Evolutionary conservation across 305 asterid genomes (phyloP).

Genomic region (Plantago lanceolata): DNA sequence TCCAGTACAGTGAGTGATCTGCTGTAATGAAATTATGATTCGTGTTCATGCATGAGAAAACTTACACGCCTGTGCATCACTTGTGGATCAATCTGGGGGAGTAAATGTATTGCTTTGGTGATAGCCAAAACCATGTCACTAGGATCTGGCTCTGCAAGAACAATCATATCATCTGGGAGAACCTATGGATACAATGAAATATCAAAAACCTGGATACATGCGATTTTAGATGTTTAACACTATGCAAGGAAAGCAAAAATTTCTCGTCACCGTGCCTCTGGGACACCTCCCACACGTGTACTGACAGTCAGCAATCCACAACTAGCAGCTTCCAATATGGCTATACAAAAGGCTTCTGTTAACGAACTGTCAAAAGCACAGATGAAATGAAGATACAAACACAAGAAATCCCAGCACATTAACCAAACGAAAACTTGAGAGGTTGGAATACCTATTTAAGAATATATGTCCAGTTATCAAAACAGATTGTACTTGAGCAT

Average conservation of each 20-base stretch:
- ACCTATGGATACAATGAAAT: constrained; percentile 44
- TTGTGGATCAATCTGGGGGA: constrained; percentile 88
- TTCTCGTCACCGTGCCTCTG: constrained; percentile 66
- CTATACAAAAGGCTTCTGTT: constrained; percentile 98
- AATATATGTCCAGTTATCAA: constrained; percentile 84
- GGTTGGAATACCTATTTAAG: constrained; percentile 58
- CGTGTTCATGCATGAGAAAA: constrained; percentile 22
- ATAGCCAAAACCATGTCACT: constrained; percentile 79
- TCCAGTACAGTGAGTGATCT: background rate
- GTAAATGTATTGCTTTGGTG: constrained; percentile 74
- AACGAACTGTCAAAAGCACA: constrained; percentile 56
- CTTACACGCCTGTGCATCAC: constrained; percentile 85
- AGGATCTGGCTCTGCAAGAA: constrained; percentile 93
- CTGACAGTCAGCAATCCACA: constrained; percentile 97
- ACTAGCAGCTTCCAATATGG: constrained; percentile 96
- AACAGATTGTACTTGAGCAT: constrained; percentile 90
- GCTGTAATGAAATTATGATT: background rate
- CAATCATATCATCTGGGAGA: constrained; percentile 94
- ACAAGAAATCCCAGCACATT: background rate
- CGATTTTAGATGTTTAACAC: background rate
- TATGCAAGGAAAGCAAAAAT: constrained; percentile 30
- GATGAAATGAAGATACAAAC: background rate
- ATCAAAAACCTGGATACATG: constrained; percentile 17
- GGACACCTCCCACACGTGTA: constrained; percentile 98
- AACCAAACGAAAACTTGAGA: constrained; percentile 8